Evolutionary conservation across 2,329 filamentous ascomycete species (phyloP).

Genomic region (Teratosphaeria pseudoeucalypti): DNA sequence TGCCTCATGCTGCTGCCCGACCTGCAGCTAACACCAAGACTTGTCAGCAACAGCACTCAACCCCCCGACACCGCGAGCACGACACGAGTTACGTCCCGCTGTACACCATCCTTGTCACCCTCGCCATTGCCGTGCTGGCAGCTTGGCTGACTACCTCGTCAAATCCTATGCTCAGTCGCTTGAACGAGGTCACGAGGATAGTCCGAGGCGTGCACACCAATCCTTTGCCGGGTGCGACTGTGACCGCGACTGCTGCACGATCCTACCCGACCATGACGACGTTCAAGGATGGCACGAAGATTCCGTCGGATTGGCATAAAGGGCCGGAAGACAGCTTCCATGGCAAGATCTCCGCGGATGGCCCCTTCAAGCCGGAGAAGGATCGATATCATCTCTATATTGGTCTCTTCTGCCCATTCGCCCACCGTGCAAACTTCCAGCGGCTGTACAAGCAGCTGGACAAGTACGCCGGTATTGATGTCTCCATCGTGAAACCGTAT

Average conservation of each 20-base stretch:
- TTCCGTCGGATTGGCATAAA: conserved; percentile 16
- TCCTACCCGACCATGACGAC: neutral
- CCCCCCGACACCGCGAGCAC: neutral
- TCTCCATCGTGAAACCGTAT: conserved; percentile 54
- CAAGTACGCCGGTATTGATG: conserved; percentile 36
- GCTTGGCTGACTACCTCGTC: neutral
- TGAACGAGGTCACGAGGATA: neutral
- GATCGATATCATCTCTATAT: conserved; percentile 48
- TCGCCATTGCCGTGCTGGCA: conserved; percentile 1
- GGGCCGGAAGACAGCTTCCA: conserved; percentile 40
- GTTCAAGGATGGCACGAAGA: neutral
- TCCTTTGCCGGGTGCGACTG: neutral
- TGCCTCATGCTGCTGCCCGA: neutral
- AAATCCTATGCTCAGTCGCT: conserved; percentile 2
- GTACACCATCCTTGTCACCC: neutral
- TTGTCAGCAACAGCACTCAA: neutral
- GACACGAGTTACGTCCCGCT: neutral
- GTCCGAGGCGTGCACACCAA: neutral
- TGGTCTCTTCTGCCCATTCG: conserved; percentile 55
- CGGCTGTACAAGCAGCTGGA: conserved; percentile 49
- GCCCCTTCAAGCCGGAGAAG: conserved; percentile 40
- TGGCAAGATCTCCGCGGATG: conserved; percentile 37
- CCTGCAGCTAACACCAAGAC: neutral
- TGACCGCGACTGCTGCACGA: neutral
- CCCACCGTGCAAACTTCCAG: conserved; percentile 49